Conservation (phyloP, 371 early-diverging fungal species). For the Lichtheimia ramosa region DNA sequence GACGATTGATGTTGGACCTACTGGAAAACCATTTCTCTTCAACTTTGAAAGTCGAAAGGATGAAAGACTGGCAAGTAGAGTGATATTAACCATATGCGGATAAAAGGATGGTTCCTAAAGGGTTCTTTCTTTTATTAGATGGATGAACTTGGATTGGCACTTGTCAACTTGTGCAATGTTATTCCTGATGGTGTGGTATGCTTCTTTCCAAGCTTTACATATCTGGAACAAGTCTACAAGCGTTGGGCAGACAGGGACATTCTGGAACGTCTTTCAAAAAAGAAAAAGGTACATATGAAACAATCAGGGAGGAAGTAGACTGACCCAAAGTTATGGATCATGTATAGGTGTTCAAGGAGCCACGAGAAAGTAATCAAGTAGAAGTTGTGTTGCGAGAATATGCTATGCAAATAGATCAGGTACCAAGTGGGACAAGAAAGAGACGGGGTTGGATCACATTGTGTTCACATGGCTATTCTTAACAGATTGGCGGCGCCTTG, state of each 20-base stretch:
- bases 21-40: conserved; percentile 65
- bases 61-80: conserved; percentile 37
- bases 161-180: conserved; percentile 75
- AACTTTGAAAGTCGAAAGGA: conserved; percentile 68
- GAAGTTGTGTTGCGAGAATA: conserved; percentile 67
- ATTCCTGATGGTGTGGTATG: conserved; percentile 95
- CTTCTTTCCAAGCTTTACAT: conserved; percentile 92
- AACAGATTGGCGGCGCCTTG: conserved; percentile 65
- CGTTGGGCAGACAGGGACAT: conserved; percentile 58
- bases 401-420: conserved; percentile 40
- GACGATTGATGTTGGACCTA: conserved; percentile 66
- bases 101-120: neutral
- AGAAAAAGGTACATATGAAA: conserved; percentile 58
- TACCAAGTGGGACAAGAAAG: neutral
- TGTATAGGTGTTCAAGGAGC: conserved; percentile 74
- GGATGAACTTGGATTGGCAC: conserved; percentile 68
- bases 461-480: too few species aligned
- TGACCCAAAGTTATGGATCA: neutral
- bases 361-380: conserved; percentile 56
- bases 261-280: conserved; percentile 45
- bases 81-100: neutral
- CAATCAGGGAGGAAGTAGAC: neutral
- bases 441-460: too few species aligned
- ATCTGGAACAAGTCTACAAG: conserved; percentile 68
- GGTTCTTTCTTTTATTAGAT: conserved; percentile 41